Evolutionary conservation across 139 green algal species (phyloP).

Genomic region (Micractinium conductrix): DNA sequence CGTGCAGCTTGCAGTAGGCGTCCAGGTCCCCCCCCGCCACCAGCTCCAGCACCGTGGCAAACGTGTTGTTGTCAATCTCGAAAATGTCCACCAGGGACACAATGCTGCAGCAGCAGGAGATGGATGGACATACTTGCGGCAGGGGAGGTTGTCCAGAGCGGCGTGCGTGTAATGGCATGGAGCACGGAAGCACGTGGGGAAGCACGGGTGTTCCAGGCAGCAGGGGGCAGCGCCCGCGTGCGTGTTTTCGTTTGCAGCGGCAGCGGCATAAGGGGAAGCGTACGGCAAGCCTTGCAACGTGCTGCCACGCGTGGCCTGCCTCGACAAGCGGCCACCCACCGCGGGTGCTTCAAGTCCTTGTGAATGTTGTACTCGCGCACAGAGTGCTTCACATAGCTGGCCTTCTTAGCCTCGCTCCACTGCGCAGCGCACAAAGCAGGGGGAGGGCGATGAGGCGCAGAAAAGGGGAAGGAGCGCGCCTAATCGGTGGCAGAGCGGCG

Average conservation of each 20-base stretch:
- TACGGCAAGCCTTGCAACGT: no score
- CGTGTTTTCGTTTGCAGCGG: no score
- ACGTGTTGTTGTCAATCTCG: slow-evolving; percentile 91
- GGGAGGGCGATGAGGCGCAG: background rate
- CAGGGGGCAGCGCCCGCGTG: no score
- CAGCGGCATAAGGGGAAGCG: no score
- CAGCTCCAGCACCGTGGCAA: slow-evolving; percentile 94
- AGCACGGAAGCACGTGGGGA: no score
- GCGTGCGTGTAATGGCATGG: no score
- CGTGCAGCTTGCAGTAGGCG: slow-evolving; percentile 73
- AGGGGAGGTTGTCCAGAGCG: background rate
- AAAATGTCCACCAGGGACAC: slow-evolving; percentile 91
- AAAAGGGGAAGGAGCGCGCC: no score
- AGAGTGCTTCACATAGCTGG: slow-evolving; percentile 90
- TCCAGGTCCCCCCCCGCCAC: slow-evolving; percentile 90
- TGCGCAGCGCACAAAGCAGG: background rate
- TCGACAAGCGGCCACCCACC: no score
- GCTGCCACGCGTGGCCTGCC: no score
- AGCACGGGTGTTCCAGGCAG: no score
- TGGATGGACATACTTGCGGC: background rate
- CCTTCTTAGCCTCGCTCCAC: slow-evolving; percentile 85
- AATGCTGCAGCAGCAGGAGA: slow-evolving; percentile 56
- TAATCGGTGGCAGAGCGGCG: no score
- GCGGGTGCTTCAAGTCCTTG: slow-evolving; percentile 70
- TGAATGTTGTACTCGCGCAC: slow-evolving; percentile 95